Base-by-base conservation (phyloP, 1,284 basidiomycete species). In the Meripilus lineatus region DNA sequence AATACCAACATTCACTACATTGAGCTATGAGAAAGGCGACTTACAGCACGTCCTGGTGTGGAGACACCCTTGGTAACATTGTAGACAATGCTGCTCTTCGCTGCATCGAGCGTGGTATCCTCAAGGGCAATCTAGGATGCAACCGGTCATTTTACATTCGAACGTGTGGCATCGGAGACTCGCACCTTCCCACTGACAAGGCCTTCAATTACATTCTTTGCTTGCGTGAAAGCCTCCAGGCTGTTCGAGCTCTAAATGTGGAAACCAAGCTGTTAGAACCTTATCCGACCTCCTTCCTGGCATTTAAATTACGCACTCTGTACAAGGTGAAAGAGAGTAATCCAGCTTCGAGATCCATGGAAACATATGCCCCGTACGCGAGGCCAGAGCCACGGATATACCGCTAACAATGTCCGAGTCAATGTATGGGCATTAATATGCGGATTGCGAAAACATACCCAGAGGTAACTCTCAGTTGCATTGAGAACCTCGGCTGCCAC, bases 381-480 rank as follows among this genome's bases (percentile, higher is more conserved):
- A 97, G 68, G 13, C 94, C 94, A 42, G 89, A 85, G 3, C 94
- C 94, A 45, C 93, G 84, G 51, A 97, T 92, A 48, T 84, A 86
- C 13, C 81, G 75, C 85, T 84, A 65, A 63, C 42, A 40, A 30
- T 21, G 38, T 20, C 20, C 23, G 32, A 42, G 56, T 25, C 22
- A 52, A 28, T 32, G 8, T 37, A 32, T 34, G 24, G 28, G 15
- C 14, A 15, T 42, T 26, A 18, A 1, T 36, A 41, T 20, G 11
- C 38, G 36, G 36, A 24, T 32, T 24, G 39, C 30, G 25, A 42
- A 26, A 21, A 50, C 67, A 50, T 67, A 88, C 87, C 95, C 96
- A 99, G 46, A 99, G 79, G 64, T 87, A 97, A 52, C 89, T 89
- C 69, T 99, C 96, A 40, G 93, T 84, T 2, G 93, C 95, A 55